Conservation (phyloP, 768 basidiomycete species). For the Hypholoma fasciculare region DNA sequence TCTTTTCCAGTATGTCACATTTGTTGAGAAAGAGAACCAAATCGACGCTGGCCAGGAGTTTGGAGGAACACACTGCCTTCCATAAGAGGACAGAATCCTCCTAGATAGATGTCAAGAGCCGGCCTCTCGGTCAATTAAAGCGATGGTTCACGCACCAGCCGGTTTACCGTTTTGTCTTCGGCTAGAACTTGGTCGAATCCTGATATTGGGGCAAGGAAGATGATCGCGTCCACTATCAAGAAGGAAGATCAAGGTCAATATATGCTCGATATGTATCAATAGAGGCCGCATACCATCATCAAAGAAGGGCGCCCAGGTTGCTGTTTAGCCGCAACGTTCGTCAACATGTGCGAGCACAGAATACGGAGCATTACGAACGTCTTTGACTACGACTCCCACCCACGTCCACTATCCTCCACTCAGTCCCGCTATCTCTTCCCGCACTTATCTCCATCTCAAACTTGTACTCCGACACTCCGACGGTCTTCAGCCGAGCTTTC, state of each 20-base stretch:
- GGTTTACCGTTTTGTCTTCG: conserved; percentile 62
- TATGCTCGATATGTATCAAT: not conserved
- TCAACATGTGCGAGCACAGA: not conserved
- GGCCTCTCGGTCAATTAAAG: not conserved
- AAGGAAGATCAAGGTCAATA: not conserved
- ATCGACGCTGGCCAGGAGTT: conserved; percentile 76
- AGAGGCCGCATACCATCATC: conserved; percentile 46
- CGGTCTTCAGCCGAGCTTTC: conserved; percentile 72
- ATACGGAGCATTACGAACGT: conserved; percentile 19
- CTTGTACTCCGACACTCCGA: conserved; percentile 79
- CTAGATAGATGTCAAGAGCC: conserved; percentile 29
- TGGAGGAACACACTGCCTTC: conserved; percentile 85
- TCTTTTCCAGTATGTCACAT: conserved; percentile 77
- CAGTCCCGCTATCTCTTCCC: conserved; percentile 55
- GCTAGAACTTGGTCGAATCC: conserved; percentile 72
- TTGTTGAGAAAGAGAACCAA: conserved; percentile 88
- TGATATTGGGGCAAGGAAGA: conserved; percentile 76
- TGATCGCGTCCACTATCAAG: conserved; percentile 62
- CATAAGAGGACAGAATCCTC: conserved; percentile 90
- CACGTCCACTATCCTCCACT: conserved; percentile 80
- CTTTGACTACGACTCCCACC: conserved; percentile 70
- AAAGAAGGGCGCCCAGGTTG: conserved; percentile 72
- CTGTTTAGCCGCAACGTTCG: conserved; percentile 25
- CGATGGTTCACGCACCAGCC: conserved; percentile 40
- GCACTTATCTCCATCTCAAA: conserved; percentile 71